Percentiles rank a stretch among this genome's conserved stretches.
Conservation (phyloP, 441 rosid genomes). For the Corymbia citriodora region DNA sequence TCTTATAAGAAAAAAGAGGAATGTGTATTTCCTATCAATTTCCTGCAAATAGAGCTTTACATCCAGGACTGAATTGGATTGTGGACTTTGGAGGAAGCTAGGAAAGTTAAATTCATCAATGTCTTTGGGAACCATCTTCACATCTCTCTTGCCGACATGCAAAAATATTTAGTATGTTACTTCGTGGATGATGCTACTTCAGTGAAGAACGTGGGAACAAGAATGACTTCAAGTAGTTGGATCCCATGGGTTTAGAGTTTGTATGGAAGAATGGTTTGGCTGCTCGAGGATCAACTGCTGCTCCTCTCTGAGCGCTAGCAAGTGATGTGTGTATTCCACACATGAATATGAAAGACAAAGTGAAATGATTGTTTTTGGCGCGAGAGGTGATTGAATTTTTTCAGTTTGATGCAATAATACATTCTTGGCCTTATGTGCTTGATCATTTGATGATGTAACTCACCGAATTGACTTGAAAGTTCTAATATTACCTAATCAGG, state of each 20-base stretch:
- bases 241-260: neutral
- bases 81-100: neutral
- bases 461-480: neutral
- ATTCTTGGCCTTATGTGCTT: neutral
- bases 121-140: constrained; percentile 31
- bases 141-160: constrained; percentile 50
- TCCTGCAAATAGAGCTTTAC: too few relatives aligned
- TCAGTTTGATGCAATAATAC: neutral
- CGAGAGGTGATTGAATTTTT: neutral
- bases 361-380: neutral
- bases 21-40: too few relatives aligned
- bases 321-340: too few relatives aligned
- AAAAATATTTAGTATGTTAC: constrained; percentile 61
- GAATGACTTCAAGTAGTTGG: neutral
- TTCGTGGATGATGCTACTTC: constrained; percentile 28
- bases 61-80: neutral
- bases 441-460: neutral
- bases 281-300: too few relatives aligned
- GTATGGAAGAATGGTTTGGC: too few relatives aligned
- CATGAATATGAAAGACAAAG: too few relatives aligned
- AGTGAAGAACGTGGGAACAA: neutral
- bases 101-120: neutral
- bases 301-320: too few relatives aligned
- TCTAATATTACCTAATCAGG: neutral
- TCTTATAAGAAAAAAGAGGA: too few relatives aligned